A percentile compares a stretch with the other conserved stretches of the same genome.
Conservation (phyloP, 352 stramenopile genomes). For the Phytophthora niederhauseri region DNA sequence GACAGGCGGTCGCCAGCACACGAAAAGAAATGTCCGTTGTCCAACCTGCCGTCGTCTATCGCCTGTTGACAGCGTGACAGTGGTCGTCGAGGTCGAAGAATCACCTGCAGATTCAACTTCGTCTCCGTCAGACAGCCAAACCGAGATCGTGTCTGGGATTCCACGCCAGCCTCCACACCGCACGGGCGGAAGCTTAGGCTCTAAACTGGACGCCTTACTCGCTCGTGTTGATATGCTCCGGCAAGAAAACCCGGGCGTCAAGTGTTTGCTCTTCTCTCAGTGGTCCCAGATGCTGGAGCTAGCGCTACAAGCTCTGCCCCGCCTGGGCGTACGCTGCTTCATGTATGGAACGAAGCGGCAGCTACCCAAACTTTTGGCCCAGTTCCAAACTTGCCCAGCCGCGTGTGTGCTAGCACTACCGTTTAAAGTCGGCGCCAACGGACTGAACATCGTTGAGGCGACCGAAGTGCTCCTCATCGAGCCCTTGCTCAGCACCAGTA, state of each 20-base stretch:
- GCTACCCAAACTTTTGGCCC: conserved; percentile 47
- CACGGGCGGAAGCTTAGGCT: conserved; percentile 53
- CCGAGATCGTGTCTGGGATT: not conserved
- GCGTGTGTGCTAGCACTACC: conserved; percentile 76
- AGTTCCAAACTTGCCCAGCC: conserved; percentile 57
- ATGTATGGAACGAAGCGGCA: conserved; percentile 63
- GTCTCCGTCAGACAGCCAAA: conserved; percentile 10
- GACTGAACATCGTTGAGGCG: conserved; percentile 93
- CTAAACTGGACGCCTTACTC: conserved; percentile 75
- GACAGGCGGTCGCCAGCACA: conserved; percentile 24
- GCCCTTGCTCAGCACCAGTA: conserved; percentile 83
- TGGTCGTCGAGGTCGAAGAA: conserved; percentile 28
- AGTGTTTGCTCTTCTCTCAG: conserved; percentile 92
- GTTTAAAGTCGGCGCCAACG: conserved; percentile 91
- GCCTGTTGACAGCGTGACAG: conserved; percentile 23
- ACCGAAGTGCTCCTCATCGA: conserved; percentile 93
- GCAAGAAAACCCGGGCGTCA: conserved; percentile 64
- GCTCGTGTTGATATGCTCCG: conserved; percentile 53
- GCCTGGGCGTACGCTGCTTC: conserved; percentile 75
- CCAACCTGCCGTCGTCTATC: conserved; percentile 62
- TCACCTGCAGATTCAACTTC: not conserved
- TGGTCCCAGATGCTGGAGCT: conserved; percentile 89
- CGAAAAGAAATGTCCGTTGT: conserved; percentile 45
- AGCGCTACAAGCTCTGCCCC: conserved; percentile 29
- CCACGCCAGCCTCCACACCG: not conserved